Percentiles rank a stretch among this genome's conserved stretches.
phyloP scores from a whole-genome alignment of 208 protist species.

The Crithidia bombi region DNA sequence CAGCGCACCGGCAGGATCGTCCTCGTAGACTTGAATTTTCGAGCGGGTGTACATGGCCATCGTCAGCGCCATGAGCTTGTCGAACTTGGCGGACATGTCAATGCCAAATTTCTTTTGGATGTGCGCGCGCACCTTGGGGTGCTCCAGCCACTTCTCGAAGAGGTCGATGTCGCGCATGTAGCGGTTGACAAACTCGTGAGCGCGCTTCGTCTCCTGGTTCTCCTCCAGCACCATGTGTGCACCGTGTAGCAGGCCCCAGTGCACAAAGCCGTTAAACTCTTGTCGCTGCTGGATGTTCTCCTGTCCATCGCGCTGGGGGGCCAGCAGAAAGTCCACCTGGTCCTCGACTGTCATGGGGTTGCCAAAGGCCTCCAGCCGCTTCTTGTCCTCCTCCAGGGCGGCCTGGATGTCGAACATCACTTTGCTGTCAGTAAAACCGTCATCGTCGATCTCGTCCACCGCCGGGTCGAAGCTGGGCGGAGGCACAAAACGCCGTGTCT shows the following conservation, averaged over 20 bases:
- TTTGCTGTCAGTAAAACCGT: conserved; percentile 75
- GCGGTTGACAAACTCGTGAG: conserved; percentile 90
- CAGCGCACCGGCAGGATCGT: conserved; percentile 83
- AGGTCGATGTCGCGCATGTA: conserved; percentile 91
- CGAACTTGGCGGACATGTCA: conserved; percentile 86
- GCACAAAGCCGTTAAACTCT: conserved; percentile 91
- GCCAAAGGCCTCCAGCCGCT: conserved; percentile 85
- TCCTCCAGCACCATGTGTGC: conserved; percentile 88
- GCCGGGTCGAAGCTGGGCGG: conserved; percentile 86
- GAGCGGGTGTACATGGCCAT: conserved; percentile 89
- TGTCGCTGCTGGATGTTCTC: conserved; percentile 83
- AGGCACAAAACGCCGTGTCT: conserved; percentile 75
- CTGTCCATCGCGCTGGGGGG: conserved; percentile 80
- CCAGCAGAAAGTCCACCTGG: conserved; percentile 84
- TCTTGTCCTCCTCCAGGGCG: conserved; percentile 84
- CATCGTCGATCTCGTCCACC: conserved; percentile 85
- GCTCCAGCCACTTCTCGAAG: conserved; percentile 91
- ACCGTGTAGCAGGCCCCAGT: conserved; percentile 90
- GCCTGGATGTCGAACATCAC: conserved; percentile 87
- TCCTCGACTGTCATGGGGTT: conserved; percentile 89
- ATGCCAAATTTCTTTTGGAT: conserved; percentile 88
- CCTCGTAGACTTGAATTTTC: conserved; percentile 90
- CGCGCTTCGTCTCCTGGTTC: conserved; percentile 84
- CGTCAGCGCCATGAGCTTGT: conserved; percentile 87
- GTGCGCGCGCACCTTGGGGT: conserved; percentile 88